phyloP scores from a whole-genome alignment of 306 rosid species.

The Trifolium dubium region DNA sequence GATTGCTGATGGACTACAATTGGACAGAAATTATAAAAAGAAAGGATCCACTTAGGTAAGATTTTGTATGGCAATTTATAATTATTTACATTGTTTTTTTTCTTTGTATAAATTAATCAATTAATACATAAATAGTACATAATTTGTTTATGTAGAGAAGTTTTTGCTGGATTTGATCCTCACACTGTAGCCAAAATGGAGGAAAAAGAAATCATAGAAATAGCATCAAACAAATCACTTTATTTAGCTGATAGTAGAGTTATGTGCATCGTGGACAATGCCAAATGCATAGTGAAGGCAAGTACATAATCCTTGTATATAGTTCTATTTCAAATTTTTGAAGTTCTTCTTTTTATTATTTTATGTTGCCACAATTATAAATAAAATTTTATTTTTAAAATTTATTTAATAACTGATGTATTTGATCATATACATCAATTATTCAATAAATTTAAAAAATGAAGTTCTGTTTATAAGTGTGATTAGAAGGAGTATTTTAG shows the following conservation, averaged over 20 bases:
- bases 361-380: too few species aligned
- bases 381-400: too few species aligned
- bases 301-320: constrained; percentile 26
- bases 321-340: background rate
- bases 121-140: background rate
- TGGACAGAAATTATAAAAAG: constrained; percentile 97
- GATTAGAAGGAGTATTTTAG: too few species aligned
- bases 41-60: constrained; percentile 79
- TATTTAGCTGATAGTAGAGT: constrained; percentile 78
- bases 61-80: background rate
- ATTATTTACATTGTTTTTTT: background rate
- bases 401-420: too few species aligned
- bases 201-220: constrained; percentile 76
- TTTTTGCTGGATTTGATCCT: constrained; percentile 80
- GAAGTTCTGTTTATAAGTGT: too few species aligned
- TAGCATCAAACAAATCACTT: constrained; percentile 71
- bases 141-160: constrained; percentile 58
- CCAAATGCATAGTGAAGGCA: constrained; percentile 93
- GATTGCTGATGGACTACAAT: constrained; percentile 95
- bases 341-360: too few species aligned
- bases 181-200: constrained; percentile 81
- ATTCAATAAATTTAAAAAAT: too few species aligned
- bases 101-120: background rate
- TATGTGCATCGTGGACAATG: constrained; percentile 86
- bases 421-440: too few species aligned